Evolutionary conservation across 108 stramenopile genomes (phyloP).

Genomic region (Heterococcus sp.): DNA sequence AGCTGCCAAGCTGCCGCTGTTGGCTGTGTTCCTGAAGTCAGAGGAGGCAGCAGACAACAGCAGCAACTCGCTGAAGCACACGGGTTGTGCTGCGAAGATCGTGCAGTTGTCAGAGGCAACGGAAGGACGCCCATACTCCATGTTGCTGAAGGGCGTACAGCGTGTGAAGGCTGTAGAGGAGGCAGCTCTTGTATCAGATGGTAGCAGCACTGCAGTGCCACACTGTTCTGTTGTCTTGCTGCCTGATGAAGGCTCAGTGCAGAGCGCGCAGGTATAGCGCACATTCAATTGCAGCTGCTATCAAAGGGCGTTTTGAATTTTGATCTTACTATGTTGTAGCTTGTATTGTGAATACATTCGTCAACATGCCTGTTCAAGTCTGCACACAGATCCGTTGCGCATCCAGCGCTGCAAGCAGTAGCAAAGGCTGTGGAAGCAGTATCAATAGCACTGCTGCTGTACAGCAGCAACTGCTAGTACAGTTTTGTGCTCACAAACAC

Average conservation of each 20-base stretch:
- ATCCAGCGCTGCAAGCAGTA: too few species aligned
- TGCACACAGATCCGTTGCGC: too few species aligned
- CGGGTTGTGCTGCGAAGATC: conserved; percentile 34
- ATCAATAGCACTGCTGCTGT: neutral
- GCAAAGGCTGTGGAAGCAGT: too few species aligned
- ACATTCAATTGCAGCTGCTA: neutral
- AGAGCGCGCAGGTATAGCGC: conserved; percentile 8
- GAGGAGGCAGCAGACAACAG: neutral
- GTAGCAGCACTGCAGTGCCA: conserved; percentile 1
- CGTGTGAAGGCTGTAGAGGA: conserved; percentile 4
- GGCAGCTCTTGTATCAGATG: neutral
- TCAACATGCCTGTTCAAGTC: neutral
- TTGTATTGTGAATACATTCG: neutral
- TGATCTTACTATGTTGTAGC: neutral
- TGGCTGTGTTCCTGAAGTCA: conserved; percentile 14
- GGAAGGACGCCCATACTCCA: neutral
- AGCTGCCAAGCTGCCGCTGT: neutral
- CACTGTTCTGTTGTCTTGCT: conserved; percentile 5
- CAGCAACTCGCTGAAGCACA: conserved; percentile 6
- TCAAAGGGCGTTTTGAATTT: neutral
- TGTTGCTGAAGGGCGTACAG: conserved; percentile 5
- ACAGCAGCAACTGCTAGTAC: neutral
- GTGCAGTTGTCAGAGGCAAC: conserved; percentile 9
- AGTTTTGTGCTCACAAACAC: neutral
- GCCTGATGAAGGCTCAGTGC: conserved; percentile 6